These are phyloP conservation scores for Ophiosphaerella korrae DNA, from an alignment of 2,329 filamentous ascomycete species.

Conservation along the genomic window DNA sequence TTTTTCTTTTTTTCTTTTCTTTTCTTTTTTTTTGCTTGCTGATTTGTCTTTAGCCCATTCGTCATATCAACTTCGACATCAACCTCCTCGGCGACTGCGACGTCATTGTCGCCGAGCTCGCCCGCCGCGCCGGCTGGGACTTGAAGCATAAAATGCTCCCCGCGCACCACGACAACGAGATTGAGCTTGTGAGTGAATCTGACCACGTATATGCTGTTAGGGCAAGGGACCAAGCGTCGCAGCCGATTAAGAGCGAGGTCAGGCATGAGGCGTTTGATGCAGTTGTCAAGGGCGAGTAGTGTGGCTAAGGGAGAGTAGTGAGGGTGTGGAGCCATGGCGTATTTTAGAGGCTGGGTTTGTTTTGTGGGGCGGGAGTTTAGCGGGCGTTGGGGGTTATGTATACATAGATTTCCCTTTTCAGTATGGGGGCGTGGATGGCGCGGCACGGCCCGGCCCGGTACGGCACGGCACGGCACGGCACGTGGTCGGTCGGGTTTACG, in stretches of 20 bases:
- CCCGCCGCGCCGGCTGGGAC: slow-evolving; percentile 79
- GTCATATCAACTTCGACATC: slow-evolving; percentile 93
- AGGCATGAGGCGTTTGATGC: slow-evolving; percentile 10
- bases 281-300: slow-evolving; percentile 9
- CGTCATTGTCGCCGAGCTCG: slow-evolving; percentile 84
- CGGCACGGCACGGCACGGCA: no score
- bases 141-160: slow-evolving; percentile 83
- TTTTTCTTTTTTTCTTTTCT: no score
- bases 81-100: slow-evolving; percentile 96
- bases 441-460: no score
- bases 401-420: no score
- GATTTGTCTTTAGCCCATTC: slow-evolving; percentile 63
- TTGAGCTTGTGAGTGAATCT: slow-evolving; percentile 47
- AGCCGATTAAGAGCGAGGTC: slow-evolving; percentile 19
- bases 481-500: no score
- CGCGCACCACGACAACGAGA: slow-evolving; percentile 64
- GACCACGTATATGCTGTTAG: slow-evolving; percentile 41
- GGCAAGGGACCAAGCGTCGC: slow-evolving; percentile 18
- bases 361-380: no score
- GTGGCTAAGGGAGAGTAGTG: no score
- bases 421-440: no score
- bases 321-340: neutral
- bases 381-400: no score
- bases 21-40: neutral
- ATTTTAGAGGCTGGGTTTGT: slow-evolving; percentile 6